Evolutionary conservation across 345 rosid genomes (phyloP).

Genomic region (Populus pruinosa): DNA sequence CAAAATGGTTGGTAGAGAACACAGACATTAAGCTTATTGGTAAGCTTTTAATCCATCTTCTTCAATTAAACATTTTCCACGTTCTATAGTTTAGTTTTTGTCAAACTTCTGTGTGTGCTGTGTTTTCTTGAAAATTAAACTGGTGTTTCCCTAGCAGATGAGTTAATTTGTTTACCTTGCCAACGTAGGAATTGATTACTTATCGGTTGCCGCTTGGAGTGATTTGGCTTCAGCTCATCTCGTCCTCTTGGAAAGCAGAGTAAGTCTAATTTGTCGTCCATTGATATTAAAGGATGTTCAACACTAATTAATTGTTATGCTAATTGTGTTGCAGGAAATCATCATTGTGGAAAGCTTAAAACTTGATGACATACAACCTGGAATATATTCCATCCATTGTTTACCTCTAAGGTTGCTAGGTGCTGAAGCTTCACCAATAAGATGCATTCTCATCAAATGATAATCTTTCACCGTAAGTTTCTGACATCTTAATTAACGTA

Average conservation of each 20-base stretch:
- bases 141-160: too few species aligned
- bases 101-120: too few species aligned
- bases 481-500: too few species aligned
- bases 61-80: too few species aligned
- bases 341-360: slow-evolving; percentile 19
- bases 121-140: too few species aligned
- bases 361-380: slow-evolving; percentile 15
- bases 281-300: too few species aligned
- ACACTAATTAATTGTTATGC: too few species aligned
- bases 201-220: slow-evolving; percentile 33
- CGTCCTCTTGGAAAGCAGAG: slow-evolving; percentile 27
- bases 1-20: slow-evolving; percentile 41
- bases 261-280: slow-evolving; percentile 1
- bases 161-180: too few species aligned
- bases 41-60: slow-evolving; percentile 5
- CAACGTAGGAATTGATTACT: slow-evolving; percentile 39
- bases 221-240: slow-evolving; percentile 23
- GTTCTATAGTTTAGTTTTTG: too few species aligned
- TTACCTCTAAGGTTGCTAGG: slow-evolving; percentile 17
- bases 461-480: not conserved
- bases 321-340: slow-evolving; percentile 8
- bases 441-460: slow-evolving; percentile 21
- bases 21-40: slow-evolving; percentile 45
- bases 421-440: slow-evolving; percentile 16
- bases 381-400: slow-evolving; percentile 10